phyloP scores from a whole-genome alignment of 495 filamentous ascomycete genomes.

The Hyaloscypha finlandica region DNA sequence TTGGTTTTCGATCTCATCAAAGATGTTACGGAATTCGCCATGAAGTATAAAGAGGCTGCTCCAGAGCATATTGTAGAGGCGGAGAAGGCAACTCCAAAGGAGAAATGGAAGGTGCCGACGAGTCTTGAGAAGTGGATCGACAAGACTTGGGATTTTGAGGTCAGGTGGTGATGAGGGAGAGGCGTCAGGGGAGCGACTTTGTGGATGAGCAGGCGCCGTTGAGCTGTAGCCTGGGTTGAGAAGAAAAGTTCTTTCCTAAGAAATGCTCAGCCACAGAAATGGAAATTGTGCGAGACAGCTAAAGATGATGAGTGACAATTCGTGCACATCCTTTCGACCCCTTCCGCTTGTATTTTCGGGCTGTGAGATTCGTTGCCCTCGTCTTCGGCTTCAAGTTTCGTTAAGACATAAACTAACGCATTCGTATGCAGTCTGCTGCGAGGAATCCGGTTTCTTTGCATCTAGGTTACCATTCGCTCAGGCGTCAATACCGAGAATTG shows the following conservation, averaged over 20 bases:
- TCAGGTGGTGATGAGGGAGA: background rate
- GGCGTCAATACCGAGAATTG: no score
- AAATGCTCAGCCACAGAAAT: background rate
- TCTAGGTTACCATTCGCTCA: no score
- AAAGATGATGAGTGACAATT: no score
- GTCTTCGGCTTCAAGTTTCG: no score
- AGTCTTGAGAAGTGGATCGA: background rate
- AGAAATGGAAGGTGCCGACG: background rate
- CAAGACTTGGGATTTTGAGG: background rate
- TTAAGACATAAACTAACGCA: no score
- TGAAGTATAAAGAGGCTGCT: background rate
- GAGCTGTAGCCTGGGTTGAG: background rate
- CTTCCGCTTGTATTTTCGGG: no score
- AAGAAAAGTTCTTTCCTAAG: background rate
- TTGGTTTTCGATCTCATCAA: background rate
- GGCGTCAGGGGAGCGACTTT: background rate
- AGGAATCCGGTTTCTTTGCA: no score
- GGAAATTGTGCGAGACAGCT: background rate
- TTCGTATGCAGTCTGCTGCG: no score
- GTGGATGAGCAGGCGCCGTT: background rate
- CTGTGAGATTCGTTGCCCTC: no score
- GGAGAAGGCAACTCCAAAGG: background rate
- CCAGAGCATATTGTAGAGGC: background rate
- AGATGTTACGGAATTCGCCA: background rate
- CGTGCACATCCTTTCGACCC: no score